Conservation (phyloP, 352 stramenopile species). For the Phytophthora pinifolia region DNA sequence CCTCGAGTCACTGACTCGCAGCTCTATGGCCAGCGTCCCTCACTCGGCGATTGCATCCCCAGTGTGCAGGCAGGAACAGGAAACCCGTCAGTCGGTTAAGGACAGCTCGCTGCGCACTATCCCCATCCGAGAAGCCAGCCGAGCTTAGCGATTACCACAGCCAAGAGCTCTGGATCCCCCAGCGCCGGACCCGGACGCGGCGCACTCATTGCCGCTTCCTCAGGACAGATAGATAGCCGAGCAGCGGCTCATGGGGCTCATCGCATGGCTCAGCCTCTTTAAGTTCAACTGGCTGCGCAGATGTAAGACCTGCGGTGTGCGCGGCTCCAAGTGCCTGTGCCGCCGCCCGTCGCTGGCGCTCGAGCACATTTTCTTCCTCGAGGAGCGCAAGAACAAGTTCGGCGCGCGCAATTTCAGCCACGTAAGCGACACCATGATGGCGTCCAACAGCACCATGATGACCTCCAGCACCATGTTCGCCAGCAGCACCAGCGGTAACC, state of each 20-base stretch:
- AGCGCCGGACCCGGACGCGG: background rate
- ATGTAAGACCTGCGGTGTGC: constrained; percentile 62
- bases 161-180: background rate
- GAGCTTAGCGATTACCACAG: constrained; percentile 15
- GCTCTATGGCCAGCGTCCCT: constrained; percentile 25
- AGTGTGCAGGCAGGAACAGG: background rate
- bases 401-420: constrained; percentile 78
- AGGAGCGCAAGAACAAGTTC: constrained; percentile 82
- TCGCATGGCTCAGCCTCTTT: constrained; percentile 61
- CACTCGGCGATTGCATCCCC: constrained; percentile 19
- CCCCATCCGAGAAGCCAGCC: constrained; percentile 8
- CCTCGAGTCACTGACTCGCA: constrained; percentile 16
- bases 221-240: background rate
- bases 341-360: constrained; percentile 67
- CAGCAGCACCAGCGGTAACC: constrained; percentile 26
- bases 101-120: background rate
- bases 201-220: constrained; percentile 23
- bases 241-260: constrained; percentile 47
- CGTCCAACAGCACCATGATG: constrained; percentile 45
- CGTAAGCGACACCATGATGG: constrained; percentile 68
- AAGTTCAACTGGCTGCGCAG: constrained; percentile 69
- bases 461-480: constrained; percentile 38
- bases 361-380: constrained; percentile 81
- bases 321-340: constrained; percentile 70
- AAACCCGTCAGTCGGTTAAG: constrained; percentile 9